Percentiles rank a stretch among this genome's conserved stretches.
These are phyloP conservation scores for Hygrophoropsis aurantiaca DNA, from an alignment of 768 basidiomycete species.

Conservation along the genomic window DNA sequence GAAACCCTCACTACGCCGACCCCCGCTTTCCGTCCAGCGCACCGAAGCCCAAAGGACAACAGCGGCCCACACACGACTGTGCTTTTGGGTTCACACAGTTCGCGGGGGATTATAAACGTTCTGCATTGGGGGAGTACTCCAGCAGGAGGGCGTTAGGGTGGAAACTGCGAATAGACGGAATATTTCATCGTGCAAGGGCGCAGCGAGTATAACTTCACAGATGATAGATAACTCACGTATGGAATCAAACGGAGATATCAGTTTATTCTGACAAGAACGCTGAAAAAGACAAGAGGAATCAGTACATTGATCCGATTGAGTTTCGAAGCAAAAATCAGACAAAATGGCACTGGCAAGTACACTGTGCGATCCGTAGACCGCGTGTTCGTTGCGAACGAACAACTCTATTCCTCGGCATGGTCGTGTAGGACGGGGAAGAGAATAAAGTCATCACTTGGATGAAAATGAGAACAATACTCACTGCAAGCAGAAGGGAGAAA, in stretches of 20 bases:
- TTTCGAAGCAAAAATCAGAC: constrained; percentile 51
- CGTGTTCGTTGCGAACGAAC: constrained; percentile 78
- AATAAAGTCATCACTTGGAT: constrained; percentile 66
- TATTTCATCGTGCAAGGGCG: constrained; percentile 49
- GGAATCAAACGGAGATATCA: too few relatives aligned
- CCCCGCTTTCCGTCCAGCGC: constrained; percentile 76
- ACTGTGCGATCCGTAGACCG: constrained; percentile 59
- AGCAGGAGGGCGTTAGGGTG: constrained; percentile 66
- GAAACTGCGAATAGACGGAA: constrained; percentile 85
- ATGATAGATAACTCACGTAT: too few relatives aligned
- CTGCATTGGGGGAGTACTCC: constrained; percentile 73
- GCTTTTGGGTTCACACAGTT: constrained; percentile 68
- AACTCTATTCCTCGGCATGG: constrained; percentile 81
- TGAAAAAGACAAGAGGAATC: too few relatives aligned
- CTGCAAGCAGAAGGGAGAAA: constrained; percentile 2
- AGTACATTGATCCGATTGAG: too few relatives aligned
- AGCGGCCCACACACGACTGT: constrained; percentile 66
- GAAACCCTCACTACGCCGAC: constrained; percentile 68
- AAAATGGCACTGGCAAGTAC: constrained; percentile 90
- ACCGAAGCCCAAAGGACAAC: constrained; percentile 34
- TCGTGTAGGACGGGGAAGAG: constrained; percentile 93
- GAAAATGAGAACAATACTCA: constrained; percentile 5
- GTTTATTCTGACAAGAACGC: too few relatives aligned
- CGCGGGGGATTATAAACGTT: constrained; percentile 74
- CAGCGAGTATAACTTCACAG: too few relatives aligned